A percentile compares a stretch with the other conserved stretches of the same genome.
Evolutionary conservation across 208 protist genomes (phyloP).

Genomic region (Acanthamoeba royreba): DNA sequence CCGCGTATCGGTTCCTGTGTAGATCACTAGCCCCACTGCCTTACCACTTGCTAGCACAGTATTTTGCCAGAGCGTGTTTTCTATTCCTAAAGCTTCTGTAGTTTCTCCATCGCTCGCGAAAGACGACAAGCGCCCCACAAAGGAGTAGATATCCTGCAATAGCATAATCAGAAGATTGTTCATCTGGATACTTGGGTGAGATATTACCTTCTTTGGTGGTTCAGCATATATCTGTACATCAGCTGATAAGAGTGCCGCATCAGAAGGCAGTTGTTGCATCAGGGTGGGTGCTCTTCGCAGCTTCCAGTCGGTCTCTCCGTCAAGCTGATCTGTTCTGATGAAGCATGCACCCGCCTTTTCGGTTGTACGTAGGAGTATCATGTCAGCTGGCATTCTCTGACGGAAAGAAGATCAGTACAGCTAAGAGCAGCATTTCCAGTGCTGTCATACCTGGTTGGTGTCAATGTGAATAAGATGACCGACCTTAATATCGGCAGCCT

Average conservation of each 20-base stretch:
- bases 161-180: neutral
- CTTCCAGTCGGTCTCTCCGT: constrained; percentile 99
- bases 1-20: constrained; percentile 94
- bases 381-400: constrained; percentile 89
- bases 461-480: constrained; percentile 41
- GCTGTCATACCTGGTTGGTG: neutral
- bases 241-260: constrained; percentile 22
- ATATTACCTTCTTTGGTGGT: neutral
- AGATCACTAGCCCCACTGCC: constrained; percentile 83
- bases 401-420: neutral
- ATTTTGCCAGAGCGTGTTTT: constrained; percentile 97
- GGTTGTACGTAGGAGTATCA: constrained; percentile 93
- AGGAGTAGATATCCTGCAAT: constrained; percentile 23
- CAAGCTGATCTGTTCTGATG: constrained; percentile 97
- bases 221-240: neutral
- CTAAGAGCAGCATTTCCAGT: no score
- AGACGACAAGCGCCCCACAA: neutral
- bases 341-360: constrained; percentile 93
- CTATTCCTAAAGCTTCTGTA: constrained; percentile 84
- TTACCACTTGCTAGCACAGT: constrained; percentile 93
- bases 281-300: constrained; percentile 71
- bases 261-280: constrained; percentile 64
- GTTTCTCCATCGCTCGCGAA: neutral
- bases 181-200: no score
- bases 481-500: neutral